phyloP scores from a whole-genome alignment of 2,329 filamentous ascomycete species.

The Boeremia lycopersici region DNA sequence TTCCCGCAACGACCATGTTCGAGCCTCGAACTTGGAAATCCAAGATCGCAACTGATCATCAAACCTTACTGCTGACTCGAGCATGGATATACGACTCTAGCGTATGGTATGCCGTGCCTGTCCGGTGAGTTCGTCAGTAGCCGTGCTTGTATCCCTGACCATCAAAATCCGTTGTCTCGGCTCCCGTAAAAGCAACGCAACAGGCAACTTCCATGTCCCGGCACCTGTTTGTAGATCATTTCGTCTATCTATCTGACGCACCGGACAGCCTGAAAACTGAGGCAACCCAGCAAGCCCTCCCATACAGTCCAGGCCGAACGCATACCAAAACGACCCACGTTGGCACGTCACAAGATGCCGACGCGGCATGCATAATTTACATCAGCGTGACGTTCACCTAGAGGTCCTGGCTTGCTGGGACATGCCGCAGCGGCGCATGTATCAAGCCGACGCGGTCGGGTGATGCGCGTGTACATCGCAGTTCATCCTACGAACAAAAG shows the following conservation, averaged over 20 bases:
- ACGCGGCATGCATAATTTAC: too few relatives aligned
- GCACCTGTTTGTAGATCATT: not conserved
- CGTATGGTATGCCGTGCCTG: constrained; percentile 8
- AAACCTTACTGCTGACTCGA: constrained; percentile 10
- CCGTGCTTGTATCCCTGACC: not conserved
- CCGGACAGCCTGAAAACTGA: not conserved
- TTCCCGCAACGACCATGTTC: not conserved
- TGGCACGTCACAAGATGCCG: too few relatives aligned
- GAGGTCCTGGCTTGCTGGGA: too few relatives aligned
- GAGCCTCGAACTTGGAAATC: constrained; percentile 1
- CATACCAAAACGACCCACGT: not conserved
- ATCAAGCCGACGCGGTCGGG: too few relatives aligned
- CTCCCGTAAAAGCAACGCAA: not conserved
- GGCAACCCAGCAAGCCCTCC: not conserved
- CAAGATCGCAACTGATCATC: constrained; percentile 1
- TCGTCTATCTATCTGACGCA: constrained; percentile 3
- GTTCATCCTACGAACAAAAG: not conserved
- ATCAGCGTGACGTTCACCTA: too few relatives aligned
- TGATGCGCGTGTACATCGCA: not conserved
- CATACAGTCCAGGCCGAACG: not conserved
- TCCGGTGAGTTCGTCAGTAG: not conserved
- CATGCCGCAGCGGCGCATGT: too few relatives aligned
- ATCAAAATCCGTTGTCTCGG: constrained; percentile 2
- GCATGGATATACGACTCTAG: constrained; percentile 1
- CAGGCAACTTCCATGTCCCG: not conserved